Conservation (phyloP, 1,139 yeast species). For the Sugiyamaella grinbergsii region DNA sequence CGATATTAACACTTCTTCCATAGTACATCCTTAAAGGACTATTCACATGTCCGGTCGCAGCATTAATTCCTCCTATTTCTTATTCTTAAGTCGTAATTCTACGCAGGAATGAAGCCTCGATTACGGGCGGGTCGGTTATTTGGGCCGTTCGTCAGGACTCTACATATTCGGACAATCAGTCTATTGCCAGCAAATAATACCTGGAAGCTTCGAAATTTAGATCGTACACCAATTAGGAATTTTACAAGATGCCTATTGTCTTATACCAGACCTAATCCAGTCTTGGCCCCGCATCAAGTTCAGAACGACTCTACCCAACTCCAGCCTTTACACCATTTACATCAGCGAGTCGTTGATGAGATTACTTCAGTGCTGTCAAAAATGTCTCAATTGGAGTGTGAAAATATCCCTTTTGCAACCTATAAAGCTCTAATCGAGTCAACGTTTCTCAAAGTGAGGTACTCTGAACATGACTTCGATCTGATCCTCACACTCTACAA, state of each 20-base stretch:
- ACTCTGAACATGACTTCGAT: conserved; percentile 16
- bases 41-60: not conserved
- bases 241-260: too few species aligned
- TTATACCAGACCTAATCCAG: too few species aligned
- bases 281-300: too few species aligned
- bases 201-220: too few species aligned
- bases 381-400: conserved; percentile 1
- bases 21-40: too few species aligned
- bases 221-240: too few species aligned
- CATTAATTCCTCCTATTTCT: not conserved
- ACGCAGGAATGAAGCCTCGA: conserved; percentile 8
- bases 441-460: conserved; percentile 7
- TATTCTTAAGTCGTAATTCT: conserved; percentile 3
- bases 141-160: too few species aligned
- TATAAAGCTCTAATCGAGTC: conserved; percentile 18
- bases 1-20: not conserved
- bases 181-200: too few species aligned
- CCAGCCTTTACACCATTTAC: not conserved
- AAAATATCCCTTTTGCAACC: conserved; percentile 3
- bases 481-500: conserved; percentile 10
- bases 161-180: too few species aligned
- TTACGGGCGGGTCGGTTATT: conserved; percentile 1
- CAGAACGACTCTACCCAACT: not conserved
- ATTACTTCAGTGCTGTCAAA: not conserved
- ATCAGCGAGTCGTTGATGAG: not conserved